Conservation (phyloP, 2,329 filamentous ascomycete genomes). For the Pseudogymnoascus sp. region DNA sequence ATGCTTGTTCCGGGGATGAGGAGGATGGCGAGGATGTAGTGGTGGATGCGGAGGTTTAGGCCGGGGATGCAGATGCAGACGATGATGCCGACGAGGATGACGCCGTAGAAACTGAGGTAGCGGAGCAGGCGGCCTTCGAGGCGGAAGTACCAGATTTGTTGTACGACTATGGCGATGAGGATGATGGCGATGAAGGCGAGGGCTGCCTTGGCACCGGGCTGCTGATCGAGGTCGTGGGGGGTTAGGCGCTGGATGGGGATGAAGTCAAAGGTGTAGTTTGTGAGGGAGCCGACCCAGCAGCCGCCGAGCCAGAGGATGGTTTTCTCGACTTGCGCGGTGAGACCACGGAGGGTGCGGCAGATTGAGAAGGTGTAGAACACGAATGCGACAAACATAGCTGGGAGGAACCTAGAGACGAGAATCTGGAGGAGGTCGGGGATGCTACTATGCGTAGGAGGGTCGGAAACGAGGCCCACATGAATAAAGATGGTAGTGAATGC, state of each 20-base stretch:
- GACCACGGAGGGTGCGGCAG: slow-evolving; percentile 57
- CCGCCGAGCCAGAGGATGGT: slow-evolving; percentile 81
- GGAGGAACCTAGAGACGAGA: slow-evolving; percentile 72
- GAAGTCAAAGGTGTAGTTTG: slow-evolving; percentile 90
- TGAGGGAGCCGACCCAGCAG: slow-evolving; percentile 83
- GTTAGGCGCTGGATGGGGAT: slow-evolving; percentile 93
- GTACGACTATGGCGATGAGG: slow-evolving; percentile 57
- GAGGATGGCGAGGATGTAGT: slow-evolving; percentile 83
- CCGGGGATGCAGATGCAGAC: slow-evolving; percentile 64
- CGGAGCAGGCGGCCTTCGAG: slow-evolving; percentile 71
- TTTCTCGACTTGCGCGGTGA: slow-evolving; percentile 83
- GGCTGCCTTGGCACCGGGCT: slow-evolving; percentile 80
- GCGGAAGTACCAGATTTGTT: slow-evolving; percentile 79
- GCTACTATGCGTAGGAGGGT: slow-evolving; percentile 63
- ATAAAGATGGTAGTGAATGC: slow-evolving; percentile 77
- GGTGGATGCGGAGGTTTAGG: slow-evolving; percentile 80
- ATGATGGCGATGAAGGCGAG: slow-evolving; percentile 67
- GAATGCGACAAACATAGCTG: slow-evolving; percentile 77
- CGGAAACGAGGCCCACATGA: slow-evolving; percentile 82
- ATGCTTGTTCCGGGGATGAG: slow-evolving; percentile 81
- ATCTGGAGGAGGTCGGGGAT: slow-evolving; percentile 67
- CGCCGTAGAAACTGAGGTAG: slow-evolving; percentile 68
- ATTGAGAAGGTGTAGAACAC: slow-evolving; percentile 78
- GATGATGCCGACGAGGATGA: slow-evolving; percentile 58
- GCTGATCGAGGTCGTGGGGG: slow-evolving; percentile 75